Evolutionary conservation across 371 early-diverging fungal species (phyloP), one percentile per base, ranked within the genome.

Genomic region (Capillidium heterosporum): DNA sequence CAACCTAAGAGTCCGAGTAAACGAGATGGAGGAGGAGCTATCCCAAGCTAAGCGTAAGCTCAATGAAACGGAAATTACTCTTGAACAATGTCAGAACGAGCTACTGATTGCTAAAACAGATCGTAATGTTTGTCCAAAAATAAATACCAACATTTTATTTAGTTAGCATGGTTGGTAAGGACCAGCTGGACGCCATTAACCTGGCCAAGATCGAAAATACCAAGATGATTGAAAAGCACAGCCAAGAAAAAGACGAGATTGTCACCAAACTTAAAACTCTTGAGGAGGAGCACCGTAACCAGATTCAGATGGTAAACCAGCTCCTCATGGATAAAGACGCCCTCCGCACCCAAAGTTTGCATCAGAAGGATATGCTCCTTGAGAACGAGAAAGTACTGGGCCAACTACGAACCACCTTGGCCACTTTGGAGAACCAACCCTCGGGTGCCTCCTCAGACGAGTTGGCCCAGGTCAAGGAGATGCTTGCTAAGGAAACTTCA

Each of bases 381-480:
- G 78, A 74, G 32, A 70, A 69, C 39, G 81, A 83, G 47, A 69
- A 74, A 29, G 59, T 70, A 28, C 72, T 73, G 32, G 72, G 80
- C 49, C 74, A 79, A 29, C 61, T 82, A 63, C 76, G 80, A 57
- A 74, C 81, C n/a, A 71, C 81, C 0, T 67, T 87, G 28, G 78
- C 78, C 1, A 78, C 74, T 1, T 69, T 83, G 59, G 84, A 82
- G 23, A 64, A 64, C 58, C 67, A 63, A 50, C 68, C 68, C 50
- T 69, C 71, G 31, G 73, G 80, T 57, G 76, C 80, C 42, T 83
- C 81, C 53, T 72, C 75, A 24, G 70, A 54, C 5, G 48, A 48
- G 10, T 19, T 41, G n/a, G n/a, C 55, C 24, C 27, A 75, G 3
- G 71, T 80, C 32, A 72, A 76, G 59, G 73, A 74, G 27, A 76